These are phyloP conservation scores for Thuidium tamariscinum DNA, from an alignment of 225 moss, liverwort and hornwort species.

Conservation along the genomic window DNA sequence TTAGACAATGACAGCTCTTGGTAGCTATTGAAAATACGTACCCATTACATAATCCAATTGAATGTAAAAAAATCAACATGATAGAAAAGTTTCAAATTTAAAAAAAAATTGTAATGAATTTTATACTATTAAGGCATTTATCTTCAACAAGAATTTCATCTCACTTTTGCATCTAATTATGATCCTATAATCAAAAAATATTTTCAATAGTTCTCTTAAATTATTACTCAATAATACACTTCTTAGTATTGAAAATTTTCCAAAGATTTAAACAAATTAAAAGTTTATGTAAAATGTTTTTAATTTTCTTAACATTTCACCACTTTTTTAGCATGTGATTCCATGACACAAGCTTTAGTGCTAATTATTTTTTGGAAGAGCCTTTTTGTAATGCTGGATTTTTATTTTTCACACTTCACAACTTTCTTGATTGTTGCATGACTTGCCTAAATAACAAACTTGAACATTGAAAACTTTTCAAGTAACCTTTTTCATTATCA, in stretches of 20 bases:
- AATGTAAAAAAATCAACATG: neutral
- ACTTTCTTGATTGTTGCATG: neutral
- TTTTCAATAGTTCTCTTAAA: neutral
- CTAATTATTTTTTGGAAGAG: neutral
- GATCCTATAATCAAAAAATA: neutral
- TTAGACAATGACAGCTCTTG: too few species aligned
- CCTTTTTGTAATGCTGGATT: neutral
- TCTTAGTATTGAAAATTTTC: neutral
- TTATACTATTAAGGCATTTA: neutral
- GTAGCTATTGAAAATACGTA: neutral
- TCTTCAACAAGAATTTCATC: fast-evolving
- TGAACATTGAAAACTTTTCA: neutral
- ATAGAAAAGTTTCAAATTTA: neutral
- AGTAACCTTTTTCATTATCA: neutral
- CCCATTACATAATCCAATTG: neutral
- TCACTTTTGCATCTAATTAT: neutral
- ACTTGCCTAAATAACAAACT: neutral
- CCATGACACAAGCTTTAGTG: neutral
- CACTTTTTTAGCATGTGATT: neutral
- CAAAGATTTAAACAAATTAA: neutral
- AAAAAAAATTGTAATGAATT: neutral
- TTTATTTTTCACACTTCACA: neutral
- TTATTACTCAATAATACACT: neutral
- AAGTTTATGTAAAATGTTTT: neutral
- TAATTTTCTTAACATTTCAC: neutral